Conservation (phyloP, 2,329 filamentous ascomycete genomes). For the Fusarium sp. region DNA sequence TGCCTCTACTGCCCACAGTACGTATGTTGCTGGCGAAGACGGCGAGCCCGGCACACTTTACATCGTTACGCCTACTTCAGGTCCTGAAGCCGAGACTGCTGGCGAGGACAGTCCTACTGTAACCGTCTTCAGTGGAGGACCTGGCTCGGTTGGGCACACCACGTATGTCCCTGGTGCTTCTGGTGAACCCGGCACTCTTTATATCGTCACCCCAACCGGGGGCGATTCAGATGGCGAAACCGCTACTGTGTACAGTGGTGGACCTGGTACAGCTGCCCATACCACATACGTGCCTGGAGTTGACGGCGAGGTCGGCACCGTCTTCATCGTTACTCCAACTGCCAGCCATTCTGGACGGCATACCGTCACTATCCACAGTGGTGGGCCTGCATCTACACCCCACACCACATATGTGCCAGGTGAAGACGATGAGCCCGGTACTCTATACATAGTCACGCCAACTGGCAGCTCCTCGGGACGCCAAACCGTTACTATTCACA, state of each 20-base stretch:
- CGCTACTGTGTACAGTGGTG: not conserved
- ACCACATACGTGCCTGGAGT: not conserved
- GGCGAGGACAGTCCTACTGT: not conserved
- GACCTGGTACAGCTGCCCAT: not conserved
- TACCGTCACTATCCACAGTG: not conserved
- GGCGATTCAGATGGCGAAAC: not conserved
- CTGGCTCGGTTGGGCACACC: not conserved
- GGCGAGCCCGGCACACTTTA: not conserved
- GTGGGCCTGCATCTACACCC: not conserved
- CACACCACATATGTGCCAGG: not conserved
- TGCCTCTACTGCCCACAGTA: not conserved
- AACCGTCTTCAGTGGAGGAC: not conserved
- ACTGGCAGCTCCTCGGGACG: not conserved
- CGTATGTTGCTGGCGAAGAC: not conserved
- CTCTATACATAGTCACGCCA: constrained; percentile 12
- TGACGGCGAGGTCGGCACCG: not conserved
- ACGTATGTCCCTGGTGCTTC: not conserved
- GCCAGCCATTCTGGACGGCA: not conserved
- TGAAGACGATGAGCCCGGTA: not conserved
- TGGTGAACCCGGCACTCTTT: not conserved
- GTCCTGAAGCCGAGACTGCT: not conserved
- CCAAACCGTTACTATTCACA: constrained; percentile 1
- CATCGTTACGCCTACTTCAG: not conserved
- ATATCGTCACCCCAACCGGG: not conserved
- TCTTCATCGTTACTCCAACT: not conserved